Conservation (phyloP, 495 filamentous ascomycete genomes). For the Acidiella bohemica region DNA sequence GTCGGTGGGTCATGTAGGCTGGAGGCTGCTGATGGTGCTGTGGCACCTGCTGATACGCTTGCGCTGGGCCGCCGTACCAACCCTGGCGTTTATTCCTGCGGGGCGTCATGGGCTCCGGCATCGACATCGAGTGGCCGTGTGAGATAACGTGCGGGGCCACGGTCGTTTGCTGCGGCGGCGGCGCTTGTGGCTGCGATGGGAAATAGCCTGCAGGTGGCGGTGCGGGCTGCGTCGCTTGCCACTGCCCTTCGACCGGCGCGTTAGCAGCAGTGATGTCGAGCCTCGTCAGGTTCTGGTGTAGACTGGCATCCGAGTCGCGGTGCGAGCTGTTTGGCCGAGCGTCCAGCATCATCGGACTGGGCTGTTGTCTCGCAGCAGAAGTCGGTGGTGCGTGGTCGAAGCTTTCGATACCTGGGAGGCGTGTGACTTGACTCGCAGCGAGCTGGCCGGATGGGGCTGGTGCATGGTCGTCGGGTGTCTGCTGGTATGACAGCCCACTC, state of each 20-base stretch:
- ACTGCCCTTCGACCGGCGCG: conserved; percentile 21
- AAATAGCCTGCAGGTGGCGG: conserved; percentile 17
- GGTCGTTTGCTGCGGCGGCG: conserved; percentile 22
- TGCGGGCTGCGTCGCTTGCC: conserved; percentile 24
- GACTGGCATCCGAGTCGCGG: conserved; percentile 51
- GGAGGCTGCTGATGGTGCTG: no score
- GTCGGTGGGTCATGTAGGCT: conserved; percentile 35
- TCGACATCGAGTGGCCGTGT: conserved; percentile 11
- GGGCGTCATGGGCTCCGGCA: conserved; percentile 34
- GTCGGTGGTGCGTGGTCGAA: conserved; percentile 66
- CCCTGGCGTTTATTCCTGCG: conserved; percentile 51
- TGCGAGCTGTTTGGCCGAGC: conserved; percentile 21
- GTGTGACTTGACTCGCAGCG: conserved; percentile 39
- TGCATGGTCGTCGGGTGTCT: conserved; percentile 45
- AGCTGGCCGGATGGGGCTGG: conserved; percentile 39
- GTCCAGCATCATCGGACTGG: conserved; percentile 33
- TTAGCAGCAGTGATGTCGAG: conserved; percentile 53
- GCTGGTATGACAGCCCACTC: conserved; percentile 45
- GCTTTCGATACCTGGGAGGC: conserved; percentile 79
- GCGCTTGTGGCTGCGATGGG: conserved; percentile 27
- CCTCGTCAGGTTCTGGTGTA: conserved; percentile 60
- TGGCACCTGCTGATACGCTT: conserved; percentile 15
- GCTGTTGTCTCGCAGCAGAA: conserved; percentile 19
- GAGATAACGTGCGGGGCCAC: conserved; percentile 9
- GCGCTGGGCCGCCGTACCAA: conserved; percentile 52